Conservation (phyloP, 1,284 basidiomycete species). For the Sporisorium reilianum region DNA sequence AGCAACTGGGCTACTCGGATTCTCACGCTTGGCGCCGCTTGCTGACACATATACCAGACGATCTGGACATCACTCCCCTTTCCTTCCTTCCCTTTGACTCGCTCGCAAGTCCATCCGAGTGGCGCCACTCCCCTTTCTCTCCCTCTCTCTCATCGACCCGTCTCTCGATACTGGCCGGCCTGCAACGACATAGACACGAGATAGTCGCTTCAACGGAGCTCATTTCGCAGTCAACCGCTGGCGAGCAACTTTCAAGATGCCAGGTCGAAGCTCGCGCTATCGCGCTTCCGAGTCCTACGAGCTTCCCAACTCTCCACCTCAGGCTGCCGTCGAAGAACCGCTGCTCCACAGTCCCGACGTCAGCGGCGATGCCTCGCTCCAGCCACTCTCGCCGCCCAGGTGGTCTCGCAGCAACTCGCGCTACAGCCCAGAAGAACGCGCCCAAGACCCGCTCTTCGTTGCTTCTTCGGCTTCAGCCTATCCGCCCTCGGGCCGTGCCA, state of each 20-base stretch:
- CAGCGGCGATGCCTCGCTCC: conserved; percentile 29
- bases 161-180: not conserved
- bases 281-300: conserved; percentile 22
- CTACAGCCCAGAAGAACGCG: conserved; percentile 16
- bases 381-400: conserved; percentile 18
- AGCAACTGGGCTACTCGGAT: not conserved
- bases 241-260: conserved; percentile 10
- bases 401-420: conserved; percentile 29
- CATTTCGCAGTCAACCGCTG: no score
- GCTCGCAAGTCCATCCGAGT: not conserved
- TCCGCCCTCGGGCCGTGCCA: conserved; percentile 4
- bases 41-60: not conserved
- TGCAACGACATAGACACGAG: not conserved
- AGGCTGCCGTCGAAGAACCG: conserved; percentile 22
- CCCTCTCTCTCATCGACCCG: not conserved
- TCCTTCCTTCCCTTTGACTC: no score
- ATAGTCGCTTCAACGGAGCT: not conserved
- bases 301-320: conserved; percentile 27
- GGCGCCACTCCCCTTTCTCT: not conserved
- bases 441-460: conserved; percentile 8
- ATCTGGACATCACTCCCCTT: not conserved
- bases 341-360: conserved; percentile 25
- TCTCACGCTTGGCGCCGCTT: not conserved
- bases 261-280: conserved; percentile 11
- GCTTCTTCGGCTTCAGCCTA: conserved; percentile 20